These are phyloP conservation scores for Lipomyces kockii DNA, from an alignment of 805 yeast species.

Conservation along the genomic window DNA sequence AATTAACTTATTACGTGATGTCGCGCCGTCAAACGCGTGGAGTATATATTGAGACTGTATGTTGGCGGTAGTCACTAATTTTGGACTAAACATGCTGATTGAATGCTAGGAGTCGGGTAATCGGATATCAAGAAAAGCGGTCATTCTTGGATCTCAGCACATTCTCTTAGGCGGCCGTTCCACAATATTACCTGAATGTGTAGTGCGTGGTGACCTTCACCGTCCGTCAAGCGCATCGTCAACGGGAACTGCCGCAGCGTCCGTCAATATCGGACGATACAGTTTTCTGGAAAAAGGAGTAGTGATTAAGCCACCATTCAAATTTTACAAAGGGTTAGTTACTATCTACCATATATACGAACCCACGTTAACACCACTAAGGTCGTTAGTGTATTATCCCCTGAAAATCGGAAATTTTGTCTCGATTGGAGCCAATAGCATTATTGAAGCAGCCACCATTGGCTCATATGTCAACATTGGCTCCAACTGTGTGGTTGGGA, in stretches of 20 bases:
- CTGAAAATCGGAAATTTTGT: slow-evolving; percentile 48
- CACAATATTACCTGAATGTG: slow-evolving; percentile 43
- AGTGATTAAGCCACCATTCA: slow-evolving; percentile 44
- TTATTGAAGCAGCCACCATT: slow-evolving; percentile 47
- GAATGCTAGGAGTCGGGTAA: slow-evolving; percentile 43
- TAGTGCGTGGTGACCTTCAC: slow-evolving; percentile 46
- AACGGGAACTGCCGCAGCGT: slow-evolving; percentile 7
- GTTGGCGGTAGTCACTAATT: background rate
- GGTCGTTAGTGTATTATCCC: slow-evolving; percentile 42
- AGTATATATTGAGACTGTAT: slow-evolving; percentile 30
- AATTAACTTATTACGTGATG: background rate
- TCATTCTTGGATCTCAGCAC: slow-evolving; percentile 45
- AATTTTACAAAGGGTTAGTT: slow-evolving; percentile 32
- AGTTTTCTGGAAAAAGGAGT: slow-evolving; percentile 40
- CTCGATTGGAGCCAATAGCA: slow-evolving; percentile 43
- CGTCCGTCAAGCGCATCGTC: slow-evolving; percentile 6
- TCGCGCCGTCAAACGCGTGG: slow-evolving; percentile 19
- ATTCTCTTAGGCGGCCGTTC: slow-evolving; percentile 48
- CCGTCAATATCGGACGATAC: slow-evolving; percentile 47
- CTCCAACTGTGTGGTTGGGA: slow-evolving; percentile 43
- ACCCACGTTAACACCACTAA: background rate
- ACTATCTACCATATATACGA: background rate
- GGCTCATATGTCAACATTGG: slow-evolving; percentile 49
- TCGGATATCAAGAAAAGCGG: slow-evolving; percentile 44
- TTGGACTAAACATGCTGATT: background rate